Evolutionary conservation across 2,329 filamentous ascomycete genomes (phyloP), one percentile per base, ranked within the genome.

Genomic region (Diaporthe longicolla): DNA sequence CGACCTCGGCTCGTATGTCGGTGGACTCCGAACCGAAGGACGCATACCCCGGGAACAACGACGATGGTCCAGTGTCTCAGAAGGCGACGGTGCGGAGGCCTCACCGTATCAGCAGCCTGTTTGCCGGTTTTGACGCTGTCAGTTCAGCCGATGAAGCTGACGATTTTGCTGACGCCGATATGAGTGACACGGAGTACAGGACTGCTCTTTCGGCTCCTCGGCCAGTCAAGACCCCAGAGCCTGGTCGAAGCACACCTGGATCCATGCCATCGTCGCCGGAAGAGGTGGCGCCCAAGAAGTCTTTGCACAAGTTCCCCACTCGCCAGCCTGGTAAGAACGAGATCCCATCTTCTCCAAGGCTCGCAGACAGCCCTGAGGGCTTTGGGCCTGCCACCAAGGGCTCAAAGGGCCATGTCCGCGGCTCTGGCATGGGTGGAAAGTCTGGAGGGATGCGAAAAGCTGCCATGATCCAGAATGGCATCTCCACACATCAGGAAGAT

Each of bases 101-200:
- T 0, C 92, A 93, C 79, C 89, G 94, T 72, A 92, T 94, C 65
- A 96, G 93, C 82, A 97, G 94, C 80, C 85, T 97, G n/a, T 97
- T 97, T 82, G 93, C 94, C 43, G 94, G 94, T 0, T 97, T 97
- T 77, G 94, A 96, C 61, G 90, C 90, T 17, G 87, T 87, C 58
- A 94, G 91, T 79, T 92, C 92, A 10, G 74, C 32, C n/a, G 92
- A 92, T 58, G 92, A 94, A 72, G 86, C 81, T 3, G 90, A 92
- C 54, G 90, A 93, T 37, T 92, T 92, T 81, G 85, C 82, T 40
- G 90, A 92, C 74, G 85, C 82, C 5, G 91, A 93, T 65, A 76
- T 89, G 75, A 93, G 90, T 78, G 93, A 94, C 77, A 88, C 89
- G 1, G 93, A 94, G 77, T 93, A 89, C 81, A 87, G 89, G 73